Evolutionary conservation across 1,284 basidiomycete genomes (phyloP), one percentile per base, ranked within the genome.

Genomic region (Pseudozyma sp.): DNA sequence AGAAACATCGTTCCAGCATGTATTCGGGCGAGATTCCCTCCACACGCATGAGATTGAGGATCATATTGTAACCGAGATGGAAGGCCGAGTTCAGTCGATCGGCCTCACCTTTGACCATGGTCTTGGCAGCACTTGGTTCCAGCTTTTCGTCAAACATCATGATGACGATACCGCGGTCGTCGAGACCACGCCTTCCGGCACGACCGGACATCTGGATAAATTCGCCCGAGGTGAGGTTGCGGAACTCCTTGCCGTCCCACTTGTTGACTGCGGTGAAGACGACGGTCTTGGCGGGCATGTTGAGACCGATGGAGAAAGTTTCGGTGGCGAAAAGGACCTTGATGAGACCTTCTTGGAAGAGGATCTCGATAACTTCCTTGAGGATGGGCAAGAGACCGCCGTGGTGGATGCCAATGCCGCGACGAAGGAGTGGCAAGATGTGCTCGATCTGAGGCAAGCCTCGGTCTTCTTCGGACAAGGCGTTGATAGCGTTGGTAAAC

Each of bases 71-170:
- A 11, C 97, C 96, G 8, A 99, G 87, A 86, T 98, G 95, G 88
- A 99, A 99, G 5, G 97, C 97, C 17, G 95, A 98, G 85, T 99
- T 94, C 66, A 99, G 87, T 42, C 96, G 89, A 85, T 99, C 97
- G 7, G 97, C 95, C 86, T 97, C 93, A 53, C 97, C 97, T 86
- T 98, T 98, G 85, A 99, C 93, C 97, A 99, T 99, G 58, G 88
- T 89, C 87, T 97, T 99, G 48, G 97, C 96, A 0, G 91, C 89
- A 3, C 89, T 85, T 0, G 97, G 95, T 82, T 99, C 97, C 53
- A 99, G 88, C 86, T 97, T 97, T 86, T 97, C 94, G 85, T 99
- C 96, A 84, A 92, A 94, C 97, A 99, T 99, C 94, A 99, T 94
- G 82, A 99, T 98, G 71, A 99, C 97, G 59, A 99, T 94, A 70